Conservation (phyloP, 108 stramenopile species). For the Nannochloropsis oceanica region DNA sequence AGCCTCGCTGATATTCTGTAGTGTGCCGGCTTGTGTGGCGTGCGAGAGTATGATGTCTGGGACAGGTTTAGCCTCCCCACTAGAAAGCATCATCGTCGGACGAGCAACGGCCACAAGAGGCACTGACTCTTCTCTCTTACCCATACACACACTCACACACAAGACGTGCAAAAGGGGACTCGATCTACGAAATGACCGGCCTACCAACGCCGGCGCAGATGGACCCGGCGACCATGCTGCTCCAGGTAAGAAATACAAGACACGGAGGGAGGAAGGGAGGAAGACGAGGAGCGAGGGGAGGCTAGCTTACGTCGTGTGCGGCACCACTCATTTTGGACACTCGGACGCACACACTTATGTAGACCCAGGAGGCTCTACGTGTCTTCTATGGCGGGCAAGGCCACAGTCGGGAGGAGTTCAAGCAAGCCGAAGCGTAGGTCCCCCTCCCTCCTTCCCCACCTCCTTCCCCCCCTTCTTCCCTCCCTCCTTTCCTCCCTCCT, state of each 20-base stretch:
- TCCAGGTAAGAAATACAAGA: not conserved
- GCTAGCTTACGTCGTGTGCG: too few relatives aligned
- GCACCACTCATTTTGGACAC: too few relatives aligned
- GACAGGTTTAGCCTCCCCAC: too few relatives aligned
- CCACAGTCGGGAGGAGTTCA: not conserved
- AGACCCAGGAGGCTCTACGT: not conserved
- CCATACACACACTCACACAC: not conserved
- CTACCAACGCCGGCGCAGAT: not conserved
- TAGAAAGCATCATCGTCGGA: not conserved
- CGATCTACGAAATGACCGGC: not conserved
- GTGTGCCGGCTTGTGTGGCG: too few relatives aligned
- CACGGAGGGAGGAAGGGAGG: not conserved
- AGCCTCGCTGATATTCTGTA: too few relatives aligned
- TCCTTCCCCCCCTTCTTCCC: not conserved
- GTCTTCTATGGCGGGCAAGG: not conserved
- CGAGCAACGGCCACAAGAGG: not conserved
- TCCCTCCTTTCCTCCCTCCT: not conserved
- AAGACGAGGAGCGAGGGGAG: not conserved
- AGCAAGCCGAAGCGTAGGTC: not conserved
- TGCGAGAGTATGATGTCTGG: too few relatives aligned
- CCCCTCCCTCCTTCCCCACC: not conserved
- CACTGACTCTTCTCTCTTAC: not conserved
- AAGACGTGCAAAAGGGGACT: not conserved
- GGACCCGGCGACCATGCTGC: not conserved
- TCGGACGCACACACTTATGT: too few relatives aligned